phyloP scores from a whole-genome alignment of 495 filamentous ascomycete genomes.

The Penicillium paxilli region DNA sequence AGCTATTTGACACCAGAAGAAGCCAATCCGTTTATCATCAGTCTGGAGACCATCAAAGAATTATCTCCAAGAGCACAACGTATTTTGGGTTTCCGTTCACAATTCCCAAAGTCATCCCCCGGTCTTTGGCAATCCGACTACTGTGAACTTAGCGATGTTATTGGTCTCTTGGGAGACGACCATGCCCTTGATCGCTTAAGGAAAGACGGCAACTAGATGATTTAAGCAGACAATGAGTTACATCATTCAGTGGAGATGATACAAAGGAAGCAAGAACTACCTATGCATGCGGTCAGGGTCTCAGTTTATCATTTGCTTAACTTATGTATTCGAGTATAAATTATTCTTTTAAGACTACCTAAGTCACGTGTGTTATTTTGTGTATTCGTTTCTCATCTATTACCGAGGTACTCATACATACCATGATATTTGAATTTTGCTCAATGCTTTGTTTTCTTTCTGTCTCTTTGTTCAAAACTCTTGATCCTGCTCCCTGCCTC shows the following conservation, averaged over 20 bases:
- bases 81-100: conserved; percentile 10
- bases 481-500: background rate
- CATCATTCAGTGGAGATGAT: background rate
- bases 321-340: background rate
- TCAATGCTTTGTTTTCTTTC: background rate
- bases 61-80: conserved; percentile 4
- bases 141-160: background rate
- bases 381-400: background rate
- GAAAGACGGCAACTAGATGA: background rate
- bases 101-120: conserved; percentile 5
- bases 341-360: background rate
- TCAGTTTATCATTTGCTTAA: background rate
- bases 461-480: background rate
- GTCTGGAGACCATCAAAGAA: background rate
- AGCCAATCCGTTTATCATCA: background rate
- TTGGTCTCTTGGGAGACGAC: background rate
- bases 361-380: too few relatives aligned
- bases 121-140: conserved; percentile 1
- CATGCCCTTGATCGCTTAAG: background rate
- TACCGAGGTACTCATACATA: background rate
- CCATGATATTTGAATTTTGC: background rate
- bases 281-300: background rate
- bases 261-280: background rate
- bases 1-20: conserved; percentile 1
- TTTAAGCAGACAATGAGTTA: background rate